Base-by-base conservation (phyloP, 768 basidiomycete species). In the Tylopilus rubrobrunneus region DNA sequence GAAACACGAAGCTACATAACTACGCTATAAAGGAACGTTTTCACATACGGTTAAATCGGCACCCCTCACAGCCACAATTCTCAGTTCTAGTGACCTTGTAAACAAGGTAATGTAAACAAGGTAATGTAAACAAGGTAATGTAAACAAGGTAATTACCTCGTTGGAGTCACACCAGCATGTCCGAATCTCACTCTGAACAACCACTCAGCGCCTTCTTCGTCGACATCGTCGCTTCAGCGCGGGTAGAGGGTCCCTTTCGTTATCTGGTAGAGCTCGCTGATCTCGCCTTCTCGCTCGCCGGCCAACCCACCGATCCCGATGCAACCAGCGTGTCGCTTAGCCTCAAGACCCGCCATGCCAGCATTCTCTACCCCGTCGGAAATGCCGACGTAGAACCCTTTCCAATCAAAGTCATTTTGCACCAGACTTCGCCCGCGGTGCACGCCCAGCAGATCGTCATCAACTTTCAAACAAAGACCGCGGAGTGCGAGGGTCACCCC, bases 201-300 rank as follows among this genome's bases (percentile, higher is more conserved):
- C 48, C 50, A 19, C 21, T 61, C 47, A 55, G 51, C 11, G 53
- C 52, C 23, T 50, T 64, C 45, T 45, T 64, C 11, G 45, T 65
- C 19, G 49, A 59, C 14, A 59, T 64, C 25, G 27, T 47, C 44
- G 27, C 52, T 2, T 50, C 60, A 2, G 28, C 42, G 2, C 49
- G 29, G 31, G 36, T 31, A 4, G 54, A 54, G 12, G 28, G 40
- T 33, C 36, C 48, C 0, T 57, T 66, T 40, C 58, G 23, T 3
- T 42, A 33, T 45, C 49, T 65, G n/a, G 46, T 55, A 1, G 58
- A 63, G 19, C 64, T 65, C 34, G 56, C 56, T 39, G 58, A 61
- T 46, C 55, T 36, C 23, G 64, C 56, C n/a, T 65, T 65, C 29
- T n/a, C 37, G 1, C 62, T 63, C 3, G 51, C 31, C 17, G 48